Evolutionary conservation across 2,329 filamentous ascomycete genomes (phyloP), one percentile per base, ranked within the genome.

Genomic region (Thermoascus crustaceus): DNA sequence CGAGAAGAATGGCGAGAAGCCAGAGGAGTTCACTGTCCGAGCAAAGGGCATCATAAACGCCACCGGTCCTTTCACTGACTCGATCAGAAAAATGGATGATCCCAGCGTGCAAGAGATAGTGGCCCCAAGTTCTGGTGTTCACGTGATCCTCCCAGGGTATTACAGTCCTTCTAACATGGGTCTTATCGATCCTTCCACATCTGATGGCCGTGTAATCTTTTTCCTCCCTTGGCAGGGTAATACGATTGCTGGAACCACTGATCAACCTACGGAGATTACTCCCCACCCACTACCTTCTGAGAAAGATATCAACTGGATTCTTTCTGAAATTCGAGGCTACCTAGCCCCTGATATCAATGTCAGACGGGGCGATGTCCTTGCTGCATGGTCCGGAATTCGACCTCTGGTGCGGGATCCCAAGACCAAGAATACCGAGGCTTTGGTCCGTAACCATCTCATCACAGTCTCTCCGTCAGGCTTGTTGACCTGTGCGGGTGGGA

Each of bases 151-250:
- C 2, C 86, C 86, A 14, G 85, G 85, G 31, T 93, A 91, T 67
- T 91, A 82, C 68, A 84, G 80, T 50, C 85, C 85, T 27, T 73
- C 79, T 13, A 81, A 87, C 54, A 91, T 93, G 85, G 86, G 86
- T 42, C 71, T 93, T 25, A 84, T 93, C 49, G 86, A 94, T 52
- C 85, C 86, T 4, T 78, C 78, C 25, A 91, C 86, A 2, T 93
- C 85, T 1, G 86, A 93, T 54, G 86, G 86, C 13, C 77, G 86
- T 56, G 86, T 93, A 32, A 89, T 93, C 54, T 93, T 93, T 75
- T 93, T 94, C 72, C 71, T 93, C 25, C 86, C 86, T 14, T 93
- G 86, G 86, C 85, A 93, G 65, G 85, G 85, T 32, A 91, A 91
- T 64, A 93, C 85, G 9, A 91, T 93, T 53, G 86, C 85, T 30